These are phyloP conservation scores for Hypomontagnella submonticulosa DNA, from an alignment of 495 filamentous ascomycete species.

Conservation along the genomic window DNA sequence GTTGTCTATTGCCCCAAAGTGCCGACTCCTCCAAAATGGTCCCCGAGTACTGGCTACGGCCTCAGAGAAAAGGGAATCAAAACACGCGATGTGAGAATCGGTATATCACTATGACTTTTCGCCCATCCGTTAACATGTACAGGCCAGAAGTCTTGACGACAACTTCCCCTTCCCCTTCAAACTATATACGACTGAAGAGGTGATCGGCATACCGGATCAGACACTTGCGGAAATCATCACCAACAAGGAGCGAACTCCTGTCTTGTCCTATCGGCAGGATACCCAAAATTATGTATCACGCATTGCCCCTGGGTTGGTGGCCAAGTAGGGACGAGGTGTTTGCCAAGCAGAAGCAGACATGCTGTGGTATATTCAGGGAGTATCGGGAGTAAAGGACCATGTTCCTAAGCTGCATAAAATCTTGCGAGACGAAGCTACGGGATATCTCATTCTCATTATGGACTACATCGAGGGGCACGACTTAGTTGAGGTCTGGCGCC, in stretches of 20 bases:
- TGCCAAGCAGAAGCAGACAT: conserved; percentile 16
- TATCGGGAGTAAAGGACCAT: background rate
- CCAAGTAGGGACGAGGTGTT: conserved; percentile 20
- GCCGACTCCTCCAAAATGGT: background rate
- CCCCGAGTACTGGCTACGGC: conserved; percentile 1
- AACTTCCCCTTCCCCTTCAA: conserved; percentile 17
- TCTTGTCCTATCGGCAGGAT: conserved; percentile 12
- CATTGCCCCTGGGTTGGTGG: conserved; percentile 19
- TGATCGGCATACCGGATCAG: background rate
- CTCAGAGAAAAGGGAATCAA: background rate
- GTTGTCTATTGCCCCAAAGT: too few relatives aligned
- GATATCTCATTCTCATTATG: conserved; percentile 22
- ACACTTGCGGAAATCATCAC: conserved; percentile 10
- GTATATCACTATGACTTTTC: background rate
- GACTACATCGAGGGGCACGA: conserved; percentile 13
- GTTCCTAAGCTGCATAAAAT: conserved; percentile 11
- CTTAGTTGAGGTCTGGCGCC: conserved; percentile 13
- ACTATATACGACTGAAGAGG: background rate
- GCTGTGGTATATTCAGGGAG: conserved; percentile 9
- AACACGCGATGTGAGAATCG: conserved; percentile 20
- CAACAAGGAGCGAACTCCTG: conserved; percentile 21
- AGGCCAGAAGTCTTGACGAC: conserved; percentile 12
- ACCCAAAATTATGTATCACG: conserved; percentile 17
- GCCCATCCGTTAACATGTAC: background rate
- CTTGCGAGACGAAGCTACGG: conserved; percentile 14